Evolutionary conservation across 2,329 filamentous ascomycete genomes (phyloP), one percentile per base, ranked within the genome.

Genomic region (Drechslerella coelobrocha): DNA sequence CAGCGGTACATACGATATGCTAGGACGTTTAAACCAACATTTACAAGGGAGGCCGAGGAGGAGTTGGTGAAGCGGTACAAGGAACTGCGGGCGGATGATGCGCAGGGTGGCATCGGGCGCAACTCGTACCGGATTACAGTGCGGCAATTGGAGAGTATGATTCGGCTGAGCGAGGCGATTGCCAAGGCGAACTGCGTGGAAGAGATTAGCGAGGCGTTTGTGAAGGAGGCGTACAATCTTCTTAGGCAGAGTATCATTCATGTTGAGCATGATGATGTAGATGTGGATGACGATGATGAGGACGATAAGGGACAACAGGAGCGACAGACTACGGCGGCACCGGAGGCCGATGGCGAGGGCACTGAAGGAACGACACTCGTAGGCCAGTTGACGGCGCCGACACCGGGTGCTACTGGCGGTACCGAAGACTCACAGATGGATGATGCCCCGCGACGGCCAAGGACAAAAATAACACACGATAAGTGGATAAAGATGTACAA

Each of bases 121-220:
- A 97, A 97, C 81, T 95, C 90, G 73, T 99, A 99, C 82, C 88
- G 94, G 68, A 99, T 99, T 78, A 99, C 94, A 0, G 94, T 99
- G 53, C 87, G 94, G 77, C 94, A 99, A 79, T 84, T 99, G 1
- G 94, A 99, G 80, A 93, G 89, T 77, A 88, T 99, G 84, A 97
- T 99, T 74, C 91, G 94, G 73, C 82, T 99, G 61, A 93, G 89
- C 60, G 94, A 99, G 79, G 94, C 94, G n/a, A 97, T 99, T 74
- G 94, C 94, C 66, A 97, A 97, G 80, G 91, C 92, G 66, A 97
- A 96, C 78, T 99, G 94, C 78, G 91, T 96, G 12, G 90, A 93
- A 76, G 92, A 97, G 73, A 89, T 99, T 72, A 88, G 87, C 1
- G 84, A 89, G 0, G 85, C 86, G 0, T 96, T 97, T 80, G 94